Evolutionary conservation across 805 yeast species (phyloP).

Genomic region (Wickerhamiella slavikovae): DNA sequence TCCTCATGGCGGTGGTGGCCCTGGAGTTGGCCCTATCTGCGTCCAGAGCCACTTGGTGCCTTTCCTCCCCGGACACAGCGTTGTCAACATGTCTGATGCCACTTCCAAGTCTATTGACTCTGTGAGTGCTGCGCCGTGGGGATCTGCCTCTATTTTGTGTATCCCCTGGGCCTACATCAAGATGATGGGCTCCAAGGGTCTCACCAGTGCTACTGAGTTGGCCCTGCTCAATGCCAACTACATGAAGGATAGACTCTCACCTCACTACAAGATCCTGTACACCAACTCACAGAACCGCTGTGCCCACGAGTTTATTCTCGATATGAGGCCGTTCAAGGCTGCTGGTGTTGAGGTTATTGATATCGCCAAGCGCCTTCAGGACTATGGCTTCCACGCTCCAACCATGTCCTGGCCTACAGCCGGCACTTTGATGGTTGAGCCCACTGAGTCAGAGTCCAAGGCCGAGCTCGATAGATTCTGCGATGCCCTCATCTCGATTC

Average conservation of each 20-base stretch:
- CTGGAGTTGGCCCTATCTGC: constrained; percentile 97
- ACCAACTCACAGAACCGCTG: constrained; percentile 49
- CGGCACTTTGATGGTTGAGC: constrained; percentile 94
- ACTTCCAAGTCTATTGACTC: constrained; percentile 36
- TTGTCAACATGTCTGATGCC: constrained; percentile 26
- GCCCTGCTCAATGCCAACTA: constrained; percentile 94
- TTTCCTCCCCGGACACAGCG: constrained; percentile 62
- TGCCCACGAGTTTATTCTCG: constrained; percentile 93
- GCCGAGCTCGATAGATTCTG: constrained; percentile 81
- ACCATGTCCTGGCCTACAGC: constrained; percentile 98
- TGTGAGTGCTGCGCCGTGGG: constrained; percentile 86
- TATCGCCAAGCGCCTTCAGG: constrained; percentile 90
- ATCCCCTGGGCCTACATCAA: constrained; percentile 91
- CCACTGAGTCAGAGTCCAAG: constrained; percentile 84
- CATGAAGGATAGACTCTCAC: constrained; percentile 62
- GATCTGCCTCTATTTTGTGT: constrained; percentile 83
- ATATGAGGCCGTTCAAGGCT: constrained; percentile 62
- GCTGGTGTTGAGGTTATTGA: constrained; percentile 85
- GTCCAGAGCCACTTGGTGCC: constrained; percentile 64
- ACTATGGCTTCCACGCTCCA: constrained; percentile 97
- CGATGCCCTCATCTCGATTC: constrained; percentile 66
- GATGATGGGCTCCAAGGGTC: constrained; percentile 70
- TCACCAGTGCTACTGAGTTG: constrained; percentile 69
- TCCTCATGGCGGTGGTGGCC: constrained; percentile 99
- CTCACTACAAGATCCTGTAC: constrained; percentile 58